Percentiles rank a stretch among this genome's conserved stretches.
Conservation (phyloP, 192 early-diverging fungal species). For the Nowakowskiella sp. region DNA sequence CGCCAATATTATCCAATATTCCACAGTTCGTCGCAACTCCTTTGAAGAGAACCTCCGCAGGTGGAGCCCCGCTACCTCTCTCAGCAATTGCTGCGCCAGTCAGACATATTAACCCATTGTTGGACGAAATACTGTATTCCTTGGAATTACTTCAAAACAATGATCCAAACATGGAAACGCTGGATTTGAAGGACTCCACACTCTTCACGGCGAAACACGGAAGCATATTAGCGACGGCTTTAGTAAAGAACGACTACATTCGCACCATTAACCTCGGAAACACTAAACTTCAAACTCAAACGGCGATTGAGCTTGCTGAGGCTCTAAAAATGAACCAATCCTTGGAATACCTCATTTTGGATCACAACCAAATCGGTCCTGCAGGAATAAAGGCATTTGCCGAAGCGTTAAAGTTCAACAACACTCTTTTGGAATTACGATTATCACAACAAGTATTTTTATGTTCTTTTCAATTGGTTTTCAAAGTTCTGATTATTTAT, state of each 20-base stretch:
- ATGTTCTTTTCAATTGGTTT: no score
- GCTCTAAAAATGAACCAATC: slow-evolving; percentile 23
- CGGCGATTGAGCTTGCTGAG: slow-evolving; percentile 30
- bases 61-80: slow-evolving; percentile 27
- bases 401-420: slow-evolving; percentile 27
- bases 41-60: slow-evolving; percentile 17
- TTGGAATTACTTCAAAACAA: slow-evolving; percentile 28
- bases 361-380: slow-evolving; percentile 37
- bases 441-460: no score
- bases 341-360: slow-evolving; percentile 32
- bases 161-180: slow-evolving; percentile 24
- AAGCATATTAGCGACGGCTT: slow-evolving; percentile 24
- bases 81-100: slow-evolving; percentile 31
- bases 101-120: slow-evolving; percentile 38
- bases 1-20: slow-evolving; percentile 12
- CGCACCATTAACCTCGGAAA: slow-evolving; percentile 27
- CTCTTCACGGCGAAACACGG: slow-evolving; percentile 29
- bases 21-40: no score
- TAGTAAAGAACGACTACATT: slow-evolving; percentile 32
- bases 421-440: slow-evolving; percentile 27
- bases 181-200: slow-evolving; percentile 40
- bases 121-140: slow-evolving; percentile 39
- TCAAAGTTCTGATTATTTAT: no score
- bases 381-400: slow-evolving; percentile 39
- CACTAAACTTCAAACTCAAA: slow-evolving; percentile 17